Conservation (phyloP, 2,329 filamentous ascomycete species). For the Aspergillus udagawae region DNA sequence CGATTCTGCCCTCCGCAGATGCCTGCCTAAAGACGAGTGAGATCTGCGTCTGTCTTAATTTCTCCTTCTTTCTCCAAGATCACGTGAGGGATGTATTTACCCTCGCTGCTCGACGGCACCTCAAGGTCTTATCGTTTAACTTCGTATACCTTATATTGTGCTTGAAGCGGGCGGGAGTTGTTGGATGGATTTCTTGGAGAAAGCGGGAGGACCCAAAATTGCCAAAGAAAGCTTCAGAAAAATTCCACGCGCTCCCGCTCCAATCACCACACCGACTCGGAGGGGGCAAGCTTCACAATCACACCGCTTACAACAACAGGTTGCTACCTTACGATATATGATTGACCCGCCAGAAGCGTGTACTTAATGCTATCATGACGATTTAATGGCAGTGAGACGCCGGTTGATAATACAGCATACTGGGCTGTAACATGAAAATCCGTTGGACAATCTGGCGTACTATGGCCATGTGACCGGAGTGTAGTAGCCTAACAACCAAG, state of each 20-base stretch:
- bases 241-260: slow-evolving; percentile 21
- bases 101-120: neutral
- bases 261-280: slow-evolving; percentile 21
- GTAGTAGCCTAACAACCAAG: neutral
- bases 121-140: neutral
- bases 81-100: neutral
- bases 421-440: neutral
- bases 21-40: neutral
- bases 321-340: neutral
- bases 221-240: slow-evolving; percentile 5
- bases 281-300: slow-evolving; percentile 15
- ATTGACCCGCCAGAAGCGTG: neutral
- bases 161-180: neutral
- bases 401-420: neutral
- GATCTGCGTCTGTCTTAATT: neutral
- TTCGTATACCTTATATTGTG: neutral
- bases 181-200: slow-evolving; percentile 2
- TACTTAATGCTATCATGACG: neutral
- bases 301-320: slow-evolving; percentile 10
- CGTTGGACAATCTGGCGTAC: neutral
- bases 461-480: neutral
- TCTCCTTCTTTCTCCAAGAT: neutral
- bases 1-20: neutral
- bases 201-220: slow-evolving; percentile 6
- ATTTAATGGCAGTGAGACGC: neutral